Evolutionary conservation across 768 basidiomycete species (phyloP).

Genomic region (Scleroderma citrinum): DNA sequence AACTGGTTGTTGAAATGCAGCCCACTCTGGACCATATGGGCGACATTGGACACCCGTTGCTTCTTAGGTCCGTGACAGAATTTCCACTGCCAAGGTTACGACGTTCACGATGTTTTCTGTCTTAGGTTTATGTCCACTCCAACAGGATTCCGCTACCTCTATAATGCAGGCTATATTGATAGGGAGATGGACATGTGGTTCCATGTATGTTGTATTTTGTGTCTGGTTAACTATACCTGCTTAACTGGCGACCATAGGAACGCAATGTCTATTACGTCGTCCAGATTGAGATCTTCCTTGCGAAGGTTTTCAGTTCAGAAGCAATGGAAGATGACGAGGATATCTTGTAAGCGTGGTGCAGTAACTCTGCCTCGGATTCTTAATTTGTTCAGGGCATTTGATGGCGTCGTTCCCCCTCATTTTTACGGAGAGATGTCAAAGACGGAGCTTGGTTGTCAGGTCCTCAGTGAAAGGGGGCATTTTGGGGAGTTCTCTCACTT

Average conservation of each 20-base stretch:
- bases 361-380: conserved; percentile 1
- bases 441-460: conserved; percentile 90
- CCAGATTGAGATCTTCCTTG: conserved; percentile 87
- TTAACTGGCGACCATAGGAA: conserved; percentile 47
- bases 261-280: conserved; percentile 92
- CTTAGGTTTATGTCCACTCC: conserved; percentile 90
- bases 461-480: conserved; percentile 85
- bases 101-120: background rate
- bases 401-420: conserved; percentile 86
- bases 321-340: conserved; percentile 64
- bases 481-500: conserved; percentile 88
- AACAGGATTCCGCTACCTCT: conserved; percentile 88
- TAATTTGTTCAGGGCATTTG: conserved; percentile 50
- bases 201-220: conserved; percentile 49
- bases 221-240: background rate
- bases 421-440: conserved; percentile 99
- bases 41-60: conserved; percentile 80
- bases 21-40: conserved; percentile 95
- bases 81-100: background rate
- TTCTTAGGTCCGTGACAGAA: conserved; percentile 63
- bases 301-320: conserved; percentile 61
- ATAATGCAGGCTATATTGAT: conserved; percentile 88
- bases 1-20: conserved; percentile 89
- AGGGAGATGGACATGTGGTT: conserved; percentile 97
- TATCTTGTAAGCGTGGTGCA: conserved; percentile 36